Percentiles rank a stretch among this genome's conserved stretches.
Conservation (phyloP, 805 yeast genomes). For the Teunomyces atbi region DNA sequence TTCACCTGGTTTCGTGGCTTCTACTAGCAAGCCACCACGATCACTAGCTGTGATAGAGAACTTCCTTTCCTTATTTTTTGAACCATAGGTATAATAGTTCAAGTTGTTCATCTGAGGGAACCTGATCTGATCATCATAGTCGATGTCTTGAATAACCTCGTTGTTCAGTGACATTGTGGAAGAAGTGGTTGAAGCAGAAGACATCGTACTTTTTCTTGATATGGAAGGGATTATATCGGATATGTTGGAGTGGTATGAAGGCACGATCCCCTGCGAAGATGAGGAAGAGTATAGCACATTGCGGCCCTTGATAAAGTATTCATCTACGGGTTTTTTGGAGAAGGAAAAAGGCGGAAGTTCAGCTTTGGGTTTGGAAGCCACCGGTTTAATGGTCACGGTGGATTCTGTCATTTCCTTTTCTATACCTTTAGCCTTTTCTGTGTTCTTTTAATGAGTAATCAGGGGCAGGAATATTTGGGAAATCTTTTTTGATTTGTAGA, state of each 20-base stretch:
- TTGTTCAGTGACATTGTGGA: neutral
- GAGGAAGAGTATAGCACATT: neutral
- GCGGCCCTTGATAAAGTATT: conserved; percentile 3
- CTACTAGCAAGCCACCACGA: neutral
- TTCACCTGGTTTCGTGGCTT: neutral
- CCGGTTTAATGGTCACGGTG: neutral
- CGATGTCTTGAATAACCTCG: conserved; percentile 16
- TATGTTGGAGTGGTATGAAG: conserved; percentile 23
- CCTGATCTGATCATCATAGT: conserved; percentile 54
- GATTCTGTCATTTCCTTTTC: neutral
- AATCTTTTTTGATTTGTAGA: neutral
- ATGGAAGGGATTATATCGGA: conserved; percentile 23
- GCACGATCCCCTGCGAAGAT: neutral
- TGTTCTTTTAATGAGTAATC: neutral
- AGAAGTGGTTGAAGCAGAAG: conserved; percentile 1
- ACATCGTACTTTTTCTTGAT: conserved; percentile 2
- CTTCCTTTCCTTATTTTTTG: neutral
- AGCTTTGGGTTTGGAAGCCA: neutral
- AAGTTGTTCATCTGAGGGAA: conserved; percentile 52
- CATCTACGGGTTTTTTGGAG: conserved; percentile 27
- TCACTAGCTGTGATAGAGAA: neutral
- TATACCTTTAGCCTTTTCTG: neutral
- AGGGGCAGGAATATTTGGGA: neutral
- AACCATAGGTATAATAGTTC: conserved; percentile 23
- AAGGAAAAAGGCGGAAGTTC: conserved; percentile 29